These are phyloP conservation scores for Stagonosporopsis rhizophila DNA, from an alignment of 2,329 filamentous ascomycete species.

Conservation along the genomic window DNA sequence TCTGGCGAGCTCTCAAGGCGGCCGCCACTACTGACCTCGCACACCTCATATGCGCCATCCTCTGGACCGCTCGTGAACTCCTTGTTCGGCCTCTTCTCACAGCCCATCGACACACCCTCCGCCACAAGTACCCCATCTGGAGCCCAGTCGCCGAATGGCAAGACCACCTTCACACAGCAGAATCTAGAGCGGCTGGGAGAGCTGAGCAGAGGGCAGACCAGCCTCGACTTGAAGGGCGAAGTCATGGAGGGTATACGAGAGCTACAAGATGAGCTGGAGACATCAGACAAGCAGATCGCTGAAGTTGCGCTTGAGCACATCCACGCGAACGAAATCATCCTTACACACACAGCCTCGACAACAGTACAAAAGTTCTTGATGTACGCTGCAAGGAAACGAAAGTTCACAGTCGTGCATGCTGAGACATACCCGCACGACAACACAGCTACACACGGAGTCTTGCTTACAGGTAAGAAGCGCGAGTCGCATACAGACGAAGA, in stretches of 20 bases:
- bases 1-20: conserved; percentile 54
- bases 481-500: conserved; percentile 58
- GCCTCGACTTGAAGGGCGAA: conserved; percentile 81
- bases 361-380: conserved; percentile 91
- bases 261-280: conserved; percentile 92
- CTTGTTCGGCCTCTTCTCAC: conserved; percentile 87
- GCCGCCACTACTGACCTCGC: conserved; percentile 67
- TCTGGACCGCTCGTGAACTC: conserved; percentile 67
- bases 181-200: conserved; percentile 50
- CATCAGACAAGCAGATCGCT: conserved; percentile 92
- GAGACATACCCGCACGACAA: conserved; percentile 76
- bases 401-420: conserved; percentile 88
- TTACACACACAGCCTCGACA: conserved; percentile 84
- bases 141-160: conserved; percentile 58
- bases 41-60: conserved; percentile 67
- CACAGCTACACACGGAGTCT: conserved; percentile 66
- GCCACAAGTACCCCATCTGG: conserved; percentile 60
- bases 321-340: conserved; percentile 88
- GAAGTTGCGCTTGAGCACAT: conserved; percentile 89
- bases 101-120: conserved; percentile 61
- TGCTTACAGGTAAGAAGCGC: conserved; percentile 62
- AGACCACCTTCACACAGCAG: conserved; percentile 41
- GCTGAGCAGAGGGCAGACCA: conserved; percentile 50
- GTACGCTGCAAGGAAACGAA: conserved; percentile 85
- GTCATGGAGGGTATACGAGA: conserved; percentile 94